A percentile compares a stretch with the other conserved stretches of the same genome.
Conservation (phyloP, 2,329 filamentous ascomycete genomes). For the Phoma sp. region DNA sequence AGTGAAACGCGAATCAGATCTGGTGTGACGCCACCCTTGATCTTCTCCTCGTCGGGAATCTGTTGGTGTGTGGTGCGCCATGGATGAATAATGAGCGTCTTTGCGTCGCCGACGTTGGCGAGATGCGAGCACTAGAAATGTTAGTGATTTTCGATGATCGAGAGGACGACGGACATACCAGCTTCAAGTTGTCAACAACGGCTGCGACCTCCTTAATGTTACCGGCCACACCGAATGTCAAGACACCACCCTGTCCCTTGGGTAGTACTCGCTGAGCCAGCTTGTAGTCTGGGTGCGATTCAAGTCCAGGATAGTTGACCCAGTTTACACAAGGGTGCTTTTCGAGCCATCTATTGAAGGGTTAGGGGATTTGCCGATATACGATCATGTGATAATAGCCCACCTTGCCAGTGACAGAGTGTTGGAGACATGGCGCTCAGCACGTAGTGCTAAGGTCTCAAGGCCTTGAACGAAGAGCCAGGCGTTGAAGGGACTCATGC, state of each 20-base stretch:
- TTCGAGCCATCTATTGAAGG: slow-evolving; percentile 23
- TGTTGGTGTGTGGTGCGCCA: slow-evolving; percentile 38
- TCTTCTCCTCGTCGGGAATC: slow-evolving; percentile 33
- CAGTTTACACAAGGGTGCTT: slow-evolving; percentile 30
- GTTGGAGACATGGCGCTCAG: slow-evolving; percentile 33
- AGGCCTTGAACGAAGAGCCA: slow-evolving; percentile 30
- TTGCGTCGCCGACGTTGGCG: slow-evolving; percentile 41
- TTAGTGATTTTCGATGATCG: neutral
- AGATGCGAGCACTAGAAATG: slow-evolving; percentile 21
- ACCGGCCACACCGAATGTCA: slow-evolving; percentile 25
- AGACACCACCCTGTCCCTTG: slow-evolving; percentile 33
- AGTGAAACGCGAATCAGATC: slow-evolving; percentile 31
- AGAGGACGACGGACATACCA: neutral
- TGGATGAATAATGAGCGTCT: slow-evolving; percentile 39
- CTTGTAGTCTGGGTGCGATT: slow-evolving; percentile 29
- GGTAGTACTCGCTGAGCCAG: slow-evolving; percentile 27
- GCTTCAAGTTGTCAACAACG: slow-evolving; percentile 31
- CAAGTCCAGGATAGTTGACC: slow-evolving; percentile 38
- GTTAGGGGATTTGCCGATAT: too few species aligned
- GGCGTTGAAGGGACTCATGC: slow-evolving; percentile 32
- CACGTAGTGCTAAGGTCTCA: slow-evolving; percentile 32
- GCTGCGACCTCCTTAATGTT: slow-evolving; percentile 1
- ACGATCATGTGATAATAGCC: too few species aligned
- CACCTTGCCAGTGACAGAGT: slow-evolving; percentile 26
- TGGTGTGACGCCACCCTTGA: slow-evolving; percentile 28